Base-by-base conservation (phyloP, 352 stramenopile genomes). In the Globisporangium iwayamae region DNA sequence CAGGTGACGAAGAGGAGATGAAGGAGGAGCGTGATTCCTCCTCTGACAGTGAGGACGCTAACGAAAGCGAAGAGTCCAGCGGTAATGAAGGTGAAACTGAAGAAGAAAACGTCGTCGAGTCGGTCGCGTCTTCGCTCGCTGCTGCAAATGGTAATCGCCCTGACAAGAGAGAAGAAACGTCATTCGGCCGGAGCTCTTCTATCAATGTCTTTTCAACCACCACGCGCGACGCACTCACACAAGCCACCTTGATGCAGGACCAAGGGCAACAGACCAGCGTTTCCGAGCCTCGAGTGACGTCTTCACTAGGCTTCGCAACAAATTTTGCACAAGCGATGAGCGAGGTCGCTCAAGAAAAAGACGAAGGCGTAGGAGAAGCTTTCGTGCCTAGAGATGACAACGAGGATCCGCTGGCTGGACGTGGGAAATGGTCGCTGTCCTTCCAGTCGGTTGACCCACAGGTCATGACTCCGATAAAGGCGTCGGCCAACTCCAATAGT, bases 201-300 rank as follows among this genome's bases (percentile, higher is more conserved):
- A 47, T 13, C 30, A 8, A 8, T 11, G 11, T 28, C 6, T 28
- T 22, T n/a, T 16, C 39, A 25, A 28, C 11, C 28, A 36, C n/a
- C 8, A 36, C 16, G 5, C 36, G 45, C 14, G 30, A 60, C 20
- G 50, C 43, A 7, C 39, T 55, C 53, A 65, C 61, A 9, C 43
- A 55, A 57, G 28, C 36, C 14, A 60, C 53, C 18, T 14, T 60
- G 28, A 66, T 56, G 53, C 48, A 45, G 6, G 60, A 66, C 32
- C 60, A 66, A 14, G 48, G 52, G 10, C 60, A 66, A 52, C 60
- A 66, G 60, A 66, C 60, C 0, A 47, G 30, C 18, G 13, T 59
- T 8, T 7, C 38, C 4, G 60, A 59, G 47, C 30, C 22, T 9
- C 14, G 28, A 30, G 43, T 6, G 39, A 13, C 4, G 43, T 20